Conservation (phyloP, 495 filamentous ascomycete genomes). For the Aspergillus steynii region DNA sequence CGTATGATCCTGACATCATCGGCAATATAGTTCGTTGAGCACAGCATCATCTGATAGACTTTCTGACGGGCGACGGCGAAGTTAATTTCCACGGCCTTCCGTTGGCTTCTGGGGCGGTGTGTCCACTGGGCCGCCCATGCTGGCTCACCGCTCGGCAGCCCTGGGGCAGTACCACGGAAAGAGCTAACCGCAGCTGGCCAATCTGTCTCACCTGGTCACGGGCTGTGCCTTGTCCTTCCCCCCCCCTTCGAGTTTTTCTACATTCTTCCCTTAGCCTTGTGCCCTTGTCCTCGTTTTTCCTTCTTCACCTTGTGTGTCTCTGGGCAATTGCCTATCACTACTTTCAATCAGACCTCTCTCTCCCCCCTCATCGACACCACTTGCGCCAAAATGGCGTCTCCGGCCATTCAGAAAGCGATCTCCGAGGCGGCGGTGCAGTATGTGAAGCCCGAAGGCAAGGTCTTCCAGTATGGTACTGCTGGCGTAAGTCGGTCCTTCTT, state of each 20-base stretch:
- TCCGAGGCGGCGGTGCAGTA: constrained; percentile 45
- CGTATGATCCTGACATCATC: too few species aligned
- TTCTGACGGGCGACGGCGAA: neutral
- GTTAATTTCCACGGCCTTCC: constrained; percentile 13
- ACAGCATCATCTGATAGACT: too few species aligned
- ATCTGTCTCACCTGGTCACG: constrained; percentile 13
- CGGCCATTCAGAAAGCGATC: constrained; percentile 46
- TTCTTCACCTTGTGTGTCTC: constrained; percentile 9
- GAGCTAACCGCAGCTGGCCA: constrained; percentile 15
- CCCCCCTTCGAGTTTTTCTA: constrained; percentile 33
- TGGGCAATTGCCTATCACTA: constrained; percentile 4
- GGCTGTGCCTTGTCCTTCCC: constrained; percentile 10
- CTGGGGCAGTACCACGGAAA: constrained; percentile 10
- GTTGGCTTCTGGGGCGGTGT: neutral
- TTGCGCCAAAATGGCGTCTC: constrained; percentile 47
- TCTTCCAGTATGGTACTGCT: constrained; percentile 93
- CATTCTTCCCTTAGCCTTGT: constrained; percentile 20
- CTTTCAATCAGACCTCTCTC: constrained; percentile 1
- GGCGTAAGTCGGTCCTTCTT: constrained; percentile 57
- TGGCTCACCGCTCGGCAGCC: constrained; percentile 34
- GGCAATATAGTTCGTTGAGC: too few species aligned
- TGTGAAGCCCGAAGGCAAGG: constrained; percentile 66
- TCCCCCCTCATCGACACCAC: constrained; percentile 14
- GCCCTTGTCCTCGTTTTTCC: constrained; percentile 17
- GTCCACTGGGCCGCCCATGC: constrained; percentile 16